phyloP scores from a whole-genome alignment of 495 filamentous ascomycete genomes.

The Patellaria atrata region DNA sequence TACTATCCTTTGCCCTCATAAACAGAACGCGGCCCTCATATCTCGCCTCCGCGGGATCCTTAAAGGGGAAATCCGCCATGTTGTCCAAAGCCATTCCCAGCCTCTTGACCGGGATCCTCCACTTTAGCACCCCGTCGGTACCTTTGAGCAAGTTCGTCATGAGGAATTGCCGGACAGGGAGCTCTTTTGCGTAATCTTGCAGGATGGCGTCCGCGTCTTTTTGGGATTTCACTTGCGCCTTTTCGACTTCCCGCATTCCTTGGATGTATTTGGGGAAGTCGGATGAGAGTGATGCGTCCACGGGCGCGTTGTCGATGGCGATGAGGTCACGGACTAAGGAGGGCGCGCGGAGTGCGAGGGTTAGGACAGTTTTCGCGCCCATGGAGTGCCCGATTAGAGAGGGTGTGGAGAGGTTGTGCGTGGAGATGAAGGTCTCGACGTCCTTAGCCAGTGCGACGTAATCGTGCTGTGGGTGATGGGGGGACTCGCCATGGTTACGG shows the following conservation, averaged over 20 bases:
- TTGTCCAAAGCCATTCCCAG: conserved; percentile 43
- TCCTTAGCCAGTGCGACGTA: conserved; percentile 81
- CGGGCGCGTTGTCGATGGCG: conserved; percentile 83
- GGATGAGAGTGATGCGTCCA: conserved; percentile 56
- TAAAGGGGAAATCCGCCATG: conserved; percentile 80
- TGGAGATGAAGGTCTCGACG: conserved; percentile 61
- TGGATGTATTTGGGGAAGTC: conserved; percentile 70
- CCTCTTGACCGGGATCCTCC: conserved; percentile 46
- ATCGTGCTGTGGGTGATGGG: conserved; percentile 62
- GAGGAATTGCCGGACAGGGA: conserved; percentile 78
- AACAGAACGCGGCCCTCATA: conserved; percentile 72
- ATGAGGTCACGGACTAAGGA: conserved; percentile 53
- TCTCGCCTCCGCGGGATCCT: conserved; percentile 39
- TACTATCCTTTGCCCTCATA: conserved; percentile 66
- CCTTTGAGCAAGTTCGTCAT: conserved; percentile 66
- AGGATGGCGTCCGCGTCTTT: conserved; percentile 73
- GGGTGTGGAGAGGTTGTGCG: conserved; percentile 52
- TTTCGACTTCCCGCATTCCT: conserved; percentile 74
- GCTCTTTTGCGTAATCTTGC: conserved; percentile 54
- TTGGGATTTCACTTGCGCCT: conserved; percentile 45
- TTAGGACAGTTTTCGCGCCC: conserved; percentile 94
- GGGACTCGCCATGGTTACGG: conserved; percentile 85
- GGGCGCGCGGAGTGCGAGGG: conserved; percentile 58
- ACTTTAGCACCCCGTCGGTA: conserved; percentile 32
- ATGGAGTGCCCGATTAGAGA: conserved; percentile 93